Evolutionary conservation across 768 basidiomycete genomes (phyloP).

Genomic region (Chalciporus chontae): DNA sequence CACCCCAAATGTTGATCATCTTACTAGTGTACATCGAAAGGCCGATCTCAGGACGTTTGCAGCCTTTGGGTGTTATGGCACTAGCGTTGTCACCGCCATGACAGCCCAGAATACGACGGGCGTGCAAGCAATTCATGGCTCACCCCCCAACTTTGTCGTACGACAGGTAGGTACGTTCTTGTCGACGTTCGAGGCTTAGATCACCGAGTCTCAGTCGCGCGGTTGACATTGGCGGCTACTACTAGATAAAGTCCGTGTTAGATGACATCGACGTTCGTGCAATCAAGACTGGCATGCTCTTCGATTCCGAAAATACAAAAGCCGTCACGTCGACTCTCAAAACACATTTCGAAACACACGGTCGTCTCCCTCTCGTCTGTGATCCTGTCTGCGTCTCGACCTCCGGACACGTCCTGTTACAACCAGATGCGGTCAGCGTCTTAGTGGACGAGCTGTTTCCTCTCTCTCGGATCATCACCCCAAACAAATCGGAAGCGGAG

Average conservation of each 20-base stretch:
- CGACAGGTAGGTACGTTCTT: constrained; percentile 54
- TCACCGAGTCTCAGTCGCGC: neutral
- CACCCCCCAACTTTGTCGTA: constrained; percentile 66
- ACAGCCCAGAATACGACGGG: constrained; percentile 89
- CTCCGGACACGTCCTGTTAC: constrained; percentile 76
- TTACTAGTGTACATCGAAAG: too few species aligned
- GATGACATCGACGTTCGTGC: constrained; percentile 67
- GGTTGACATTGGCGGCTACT: neutral
- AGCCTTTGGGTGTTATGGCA: constrained; percentile 73
- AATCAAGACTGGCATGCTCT: constrained; percentile 92
- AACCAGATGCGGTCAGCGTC: constrained; percentile 57
- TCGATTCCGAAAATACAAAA: constrained; percentile 49
- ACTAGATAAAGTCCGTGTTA: constrained; percentile 68
- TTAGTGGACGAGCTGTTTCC: constrained; percentile 68
- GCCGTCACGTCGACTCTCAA: constrained; percentile 52
- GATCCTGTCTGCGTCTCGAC: constrained; percentile 94
- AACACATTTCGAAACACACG: constrained; percentile 31
- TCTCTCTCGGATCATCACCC: constrained; percentile 69
- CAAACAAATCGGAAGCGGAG: constrained; percentile 80
- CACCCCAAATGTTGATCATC: too few species aligned
- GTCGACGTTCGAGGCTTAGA: neutral
- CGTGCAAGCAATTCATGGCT: constrained; percentile 69
- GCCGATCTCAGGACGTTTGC: constrained; percentile 88
- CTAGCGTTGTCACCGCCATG: constrained; percentile 78
- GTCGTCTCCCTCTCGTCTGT: constrained; percentile 59